phyloP scores from a whole-genome alignment of 257 asterid species.

The Lithospermum erythrorhizon region DNA sequence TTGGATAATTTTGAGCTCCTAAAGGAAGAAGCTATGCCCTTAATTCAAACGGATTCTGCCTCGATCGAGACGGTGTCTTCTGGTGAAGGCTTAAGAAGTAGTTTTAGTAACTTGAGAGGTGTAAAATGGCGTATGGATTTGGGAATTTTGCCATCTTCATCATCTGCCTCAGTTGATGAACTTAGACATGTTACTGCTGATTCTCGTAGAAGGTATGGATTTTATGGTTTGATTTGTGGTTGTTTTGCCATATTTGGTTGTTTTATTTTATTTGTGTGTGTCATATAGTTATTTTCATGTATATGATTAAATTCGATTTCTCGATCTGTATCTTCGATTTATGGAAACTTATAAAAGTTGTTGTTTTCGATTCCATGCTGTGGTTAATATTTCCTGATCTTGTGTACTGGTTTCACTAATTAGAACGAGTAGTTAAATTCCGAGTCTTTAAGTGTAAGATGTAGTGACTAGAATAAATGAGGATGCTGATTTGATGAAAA shows the following conservation, averaged over 20 bases:
- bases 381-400: too few relatives aligned
- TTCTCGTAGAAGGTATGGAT: conserved; percentile 74
- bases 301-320: too few relatives aligned
- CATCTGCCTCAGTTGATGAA: conserved; percentile 56
- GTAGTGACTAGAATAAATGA: neutral
- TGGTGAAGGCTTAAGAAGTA: conserved; percentile 19
- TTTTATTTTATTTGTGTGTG: neutral
- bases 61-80: conserved; percentile 30
- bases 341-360: too few relatives aligned
- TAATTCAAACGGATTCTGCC: conserved; percentile 4
- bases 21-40: neutral
- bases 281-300: too few relatives aligned
- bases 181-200: conserved; percentile 85
- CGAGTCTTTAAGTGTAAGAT: neutral
- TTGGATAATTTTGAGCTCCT: neutral
- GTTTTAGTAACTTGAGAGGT: conserved; percentile 67
- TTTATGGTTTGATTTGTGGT: too few relatives aligned
- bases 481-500: neutral
- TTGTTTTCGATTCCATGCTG: too few relatives aligned
- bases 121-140: conserved; percentile 88
- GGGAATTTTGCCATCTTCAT: conserved; percentile 78
- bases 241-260: neutral
- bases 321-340: too few relatives aligned
- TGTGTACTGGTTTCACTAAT: neutral
- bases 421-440: neutral